Evolutionary conservation across 192 early-diverging fungal species (phyloP), one percentile per base, ranked within the genome.

Genomic region (Gorgonomyces haynaldii): DNA sequence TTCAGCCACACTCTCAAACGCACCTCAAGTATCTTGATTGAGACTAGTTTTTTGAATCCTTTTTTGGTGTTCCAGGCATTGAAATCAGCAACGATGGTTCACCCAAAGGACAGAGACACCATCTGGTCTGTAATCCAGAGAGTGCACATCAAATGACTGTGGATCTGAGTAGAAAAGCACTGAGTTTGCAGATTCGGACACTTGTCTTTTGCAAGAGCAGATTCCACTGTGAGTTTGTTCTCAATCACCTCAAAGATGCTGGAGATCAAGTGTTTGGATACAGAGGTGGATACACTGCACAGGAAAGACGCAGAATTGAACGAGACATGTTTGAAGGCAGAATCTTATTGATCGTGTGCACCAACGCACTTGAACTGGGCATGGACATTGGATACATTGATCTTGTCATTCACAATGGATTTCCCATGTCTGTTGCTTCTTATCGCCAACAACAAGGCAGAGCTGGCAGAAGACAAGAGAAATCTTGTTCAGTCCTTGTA

Each of bases 351-450:
- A 73, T 88, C 20, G 61, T 88, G 1, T 71, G 83, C 3, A 90
- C 87, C 27, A 86, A 76, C 37, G 87, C 88, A 0, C 62, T 91
- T 24, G 88, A 91, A 45, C 65, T 91, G 1, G 88, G 88, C 3
- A 72, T 91, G 5, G 85, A 91, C 53, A 83, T 88, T 39, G 88
- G 88, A 8, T 43, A 55, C 1, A 36, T 61, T 54, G 85, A 88
- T 53, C 81, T 69, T 7, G 84, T 87, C 1, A 7, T 91, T 0
- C 85, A 85, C 63, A 36, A 85, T 4, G 84, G 86, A 1, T 70
- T 84, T 20, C 88, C 88, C 1, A 69, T 61, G 58, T 67, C 45
- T n/a, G 34, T 64, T 17, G 65, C 73, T 10, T 69, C 65, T 9
- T 73, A 64, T 31, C 74, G 74, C 55, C 86, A 91, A 52, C 88